phyloP scores from a whole-genome alignment of 106 monocot species.

The Apostasia shenzhenica region DNA sequence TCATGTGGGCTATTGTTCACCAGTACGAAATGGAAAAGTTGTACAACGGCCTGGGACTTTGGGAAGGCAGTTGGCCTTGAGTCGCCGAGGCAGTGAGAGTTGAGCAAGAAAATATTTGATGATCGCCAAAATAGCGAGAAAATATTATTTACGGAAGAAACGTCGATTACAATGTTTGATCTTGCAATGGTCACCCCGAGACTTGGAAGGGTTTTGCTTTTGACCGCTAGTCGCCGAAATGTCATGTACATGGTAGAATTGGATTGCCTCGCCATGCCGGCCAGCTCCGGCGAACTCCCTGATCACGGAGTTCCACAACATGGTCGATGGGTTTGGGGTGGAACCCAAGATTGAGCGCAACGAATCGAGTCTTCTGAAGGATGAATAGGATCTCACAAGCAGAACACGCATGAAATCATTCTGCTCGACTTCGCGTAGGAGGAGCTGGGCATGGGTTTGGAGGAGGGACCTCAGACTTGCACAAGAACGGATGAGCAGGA shows the following conservation, averaged over 20 bases:
- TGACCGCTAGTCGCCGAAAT: too few species aligned
- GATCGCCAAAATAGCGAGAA: too few species aligned
- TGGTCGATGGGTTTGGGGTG: constrained; percentile 9
- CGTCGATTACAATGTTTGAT: too few species aligned
- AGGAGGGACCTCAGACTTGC: constrained; percentile 12
- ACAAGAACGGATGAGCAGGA: constrained; percentile 27
- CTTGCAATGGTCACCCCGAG: too few species aligned
- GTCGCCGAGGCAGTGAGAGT: too few species aligned
- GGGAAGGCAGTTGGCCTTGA: too few species aligned
- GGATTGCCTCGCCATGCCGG: constrained; percentile 14
- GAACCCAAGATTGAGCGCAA: constrained; percentile 33
- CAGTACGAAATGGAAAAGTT: too few species aligned
- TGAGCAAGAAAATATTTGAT: too few species aligned
- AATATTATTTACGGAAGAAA: too few species aligned
- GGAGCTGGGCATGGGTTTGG: constrained; percentile 27
- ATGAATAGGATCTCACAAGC: constrained; percentile 43
- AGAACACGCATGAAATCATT: constrained; percentile 2
- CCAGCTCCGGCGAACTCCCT: constrained; percentile 19
- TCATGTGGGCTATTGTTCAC: too few species aligned
- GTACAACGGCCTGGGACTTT: too few species aligned
- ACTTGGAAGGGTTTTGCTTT: too few species aligned
- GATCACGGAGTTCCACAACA: constrained; percentile 42
- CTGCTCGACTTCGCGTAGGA: constrained; percentile 10
- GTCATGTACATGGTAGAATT: constrained; percentile 10
- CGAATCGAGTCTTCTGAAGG: constrained; percentile 9